Evolutionary conservation across 306 rosid species (phyloP), one percentile per base, ranked within the genome.

Genomic region (Vigna unguiculata): DNA sequence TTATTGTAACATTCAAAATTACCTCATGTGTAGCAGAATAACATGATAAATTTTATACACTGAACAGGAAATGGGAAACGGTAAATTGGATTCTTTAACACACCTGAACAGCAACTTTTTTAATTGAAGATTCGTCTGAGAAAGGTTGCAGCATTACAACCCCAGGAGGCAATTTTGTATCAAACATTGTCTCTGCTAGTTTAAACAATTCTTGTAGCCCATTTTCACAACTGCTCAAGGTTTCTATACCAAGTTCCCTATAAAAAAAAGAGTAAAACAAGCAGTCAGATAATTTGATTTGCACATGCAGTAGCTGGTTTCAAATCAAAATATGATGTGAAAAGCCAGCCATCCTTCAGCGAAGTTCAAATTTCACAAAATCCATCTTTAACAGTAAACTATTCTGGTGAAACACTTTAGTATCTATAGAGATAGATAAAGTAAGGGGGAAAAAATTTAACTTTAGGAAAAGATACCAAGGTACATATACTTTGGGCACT

Each of bases 151-250:
- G 84, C 97, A 89, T 88, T 16, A 45, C 45, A 66, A 87, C 95
- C 60, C 99, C 97, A 7, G 97, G 97, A 54, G 99, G 99, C 77
- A 95, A 74, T 71, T 85, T 92, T n/a, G 99, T 92, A 84, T 95
- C 99, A 25, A 92, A 95, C 99, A 95, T 89, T 16, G 95, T 86
- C 79, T 80, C 69, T 34, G 99, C 96, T 78, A 95, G 80, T 90
- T 22, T 92, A 46, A 95, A 45, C 85, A 95, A 0, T 85, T 95
- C 99, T 79, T 82, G 84, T 72, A 47, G 91, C 81, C 86, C 99
- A 68, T 92, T 89, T 80, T 86, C 85, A 75, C 99, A 95, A 2
- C 75, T 81, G 87, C 86, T 88, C 7, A 88, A 61, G 48, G 97
- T 95, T 47, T 71, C 82, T 83, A 95, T 90, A 48, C 99, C 99